Evolutionary conservation across 495 filamentous ascomycete genomes (phyloP).

Genomic region (Ascodesmis nigricans): DNA sequence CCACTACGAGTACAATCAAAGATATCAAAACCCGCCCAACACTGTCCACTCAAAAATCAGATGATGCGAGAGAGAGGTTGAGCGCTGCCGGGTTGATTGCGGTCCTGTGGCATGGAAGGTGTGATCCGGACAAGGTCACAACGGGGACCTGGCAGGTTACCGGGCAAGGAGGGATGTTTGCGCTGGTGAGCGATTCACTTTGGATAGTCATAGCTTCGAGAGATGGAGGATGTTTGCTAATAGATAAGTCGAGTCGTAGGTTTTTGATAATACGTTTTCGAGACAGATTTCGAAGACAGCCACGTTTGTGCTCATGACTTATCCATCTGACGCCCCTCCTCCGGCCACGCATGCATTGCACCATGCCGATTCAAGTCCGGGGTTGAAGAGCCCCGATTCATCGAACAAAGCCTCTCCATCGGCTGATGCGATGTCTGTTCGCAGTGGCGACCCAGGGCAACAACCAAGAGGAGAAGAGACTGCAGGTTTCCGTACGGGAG

Average conservation of each 20-base stretch:
- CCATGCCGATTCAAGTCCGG: constrained; percentile 27
- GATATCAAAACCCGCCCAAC: too few species aligned
- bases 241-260: constrained; percentile 6
- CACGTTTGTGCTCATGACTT: constrained; percentile 82
- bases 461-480: too few species aligned
- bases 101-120: constrained; percentile 79
- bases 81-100: constrained; percentile 64
- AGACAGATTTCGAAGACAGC: constrained; percentile 86
- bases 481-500: constrained; percentile 48
- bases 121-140: constrained; percentile 87
- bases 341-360: constrained; percentile 50
- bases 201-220: not conserved
- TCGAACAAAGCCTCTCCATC: constrained; percentile 27
- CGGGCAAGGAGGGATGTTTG: constrained; percentile 75
- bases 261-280: constrained; percentile 97
- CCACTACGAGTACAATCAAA: constrained; percentile 24
- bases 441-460: constrained; percentile 26
- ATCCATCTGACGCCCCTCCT: constrained; percentile 64
- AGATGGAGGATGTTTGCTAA: not conserved
- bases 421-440: constrained; percentile 30
- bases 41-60: too few species aligned
- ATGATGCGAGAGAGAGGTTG: constrained; percentile 47
- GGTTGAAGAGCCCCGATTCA: constrained; percentile 22
- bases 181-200: constrained; percentile 30
- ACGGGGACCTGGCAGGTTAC: constrained; percentile 69